These are phyloP conservation scores for Dentipellis fragilis DNA, from an alignment of 768 basidiomycete genomes.

Conservation along the genomic window DNA sequence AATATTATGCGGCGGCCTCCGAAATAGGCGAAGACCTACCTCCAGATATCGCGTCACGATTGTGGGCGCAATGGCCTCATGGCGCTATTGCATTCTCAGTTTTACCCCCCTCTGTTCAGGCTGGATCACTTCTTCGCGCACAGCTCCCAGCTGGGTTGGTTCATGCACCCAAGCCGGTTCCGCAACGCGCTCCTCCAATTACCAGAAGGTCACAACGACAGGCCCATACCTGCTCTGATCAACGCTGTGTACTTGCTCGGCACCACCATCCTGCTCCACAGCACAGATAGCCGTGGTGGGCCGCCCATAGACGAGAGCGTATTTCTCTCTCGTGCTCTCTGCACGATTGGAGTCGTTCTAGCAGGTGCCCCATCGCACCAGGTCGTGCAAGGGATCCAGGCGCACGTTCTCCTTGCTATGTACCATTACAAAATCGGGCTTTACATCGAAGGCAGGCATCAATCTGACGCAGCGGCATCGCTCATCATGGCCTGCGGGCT, in stretches of 20 bases:
- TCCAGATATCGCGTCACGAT: slow-evolving; percentile 1
- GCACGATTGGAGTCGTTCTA: slow-evolving; percentile 33
- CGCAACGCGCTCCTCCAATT: slow-evolving; percentile 18
- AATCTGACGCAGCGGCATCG: slow-evolving; percentile 20
- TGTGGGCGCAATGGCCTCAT: slow-evolving; percentile 7
- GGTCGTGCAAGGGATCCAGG: slow-evolving; percentile 25
- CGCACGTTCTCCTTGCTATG: slow-evolving; percentile 22
- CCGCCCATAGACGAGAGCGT: slow-evolving; percentile 22
- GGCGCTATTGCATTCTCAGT: neutral
- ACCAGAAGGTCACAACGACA: slow-evolving; percentile 20
- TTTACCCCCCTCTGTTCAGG: slow-evolving; percentile 21
- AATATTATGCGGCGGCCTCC: neutral
- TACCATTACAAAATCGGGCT: slow-evolving; percentile 21
- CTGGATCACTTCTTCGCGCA: slow-evolving; percentile 51
- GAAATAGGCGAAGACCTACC: slow-evolving; percentile 6
- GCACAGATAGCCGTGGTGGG: slow-evolving; percentile 4
- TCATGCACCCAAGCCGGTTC: slow-evolving; percentile 44
- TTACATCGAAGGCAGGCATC: slow-evolving; percentile 21
- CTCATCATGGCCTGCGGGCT: slow-evolving; percentile 20
- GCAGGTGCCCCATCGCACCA: slow-evolving; percentile 22
- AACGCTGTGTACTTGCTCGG: slow-evolving; percentile 30
- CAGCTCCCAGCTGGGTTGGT: slow-evolving; percentile 53
- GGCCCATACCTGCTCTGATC: slow-evolving; percentile 29
- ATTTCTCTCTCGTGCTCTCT: slow-evolving; percentile 38
- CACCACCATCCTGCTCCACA: slow-evolving; percentile 16